These are phyloP conservation scores for Dothidotthia symphoricarpi DNA, from an alignment of 2,329 filamentous ascomycete genomes.

Conservation along the genomic window DNA sequence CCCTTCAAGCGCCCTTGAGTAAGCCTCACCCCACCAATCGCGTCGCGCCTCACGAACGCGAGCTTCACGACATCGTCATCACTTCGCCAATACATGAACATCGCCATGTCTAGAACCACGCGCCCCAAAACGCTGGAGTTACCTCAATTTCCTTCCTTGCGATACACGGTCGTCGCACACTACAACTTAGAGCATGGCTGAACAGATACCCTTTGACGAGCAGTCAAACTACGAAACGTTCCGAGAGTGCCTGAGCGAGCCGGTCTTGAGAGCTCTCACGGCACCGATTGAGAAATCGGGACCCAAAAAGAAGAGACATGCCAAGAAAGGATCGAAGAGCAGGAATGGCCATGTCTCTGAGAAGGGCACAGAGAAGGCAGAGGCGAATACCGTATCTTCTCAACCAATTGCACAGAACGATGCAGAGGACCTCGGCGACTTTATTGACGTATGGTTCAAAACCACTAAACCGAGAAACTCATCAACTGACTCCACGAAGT, in stretches of 20 bases:
- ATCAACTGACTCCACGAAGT: conserved; percentile 44
- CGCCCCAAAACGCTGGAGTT: not conserved
- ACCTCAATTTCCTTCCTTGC: no score
- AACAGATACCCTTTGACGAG: conserved; percentile 38
- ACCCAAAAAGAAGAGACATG: conserved; percentile 45
- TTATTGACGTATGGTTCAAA: conserved; percentile 61
- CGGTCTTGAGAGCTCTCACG: conserved; percentile 63
- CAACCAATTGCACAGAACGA: conserved; percentile 31
- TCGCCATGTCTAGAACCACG: conserved; percentile 10
- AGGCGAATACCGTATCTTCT: not conserved
- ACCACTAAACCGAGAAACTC: not conserved
- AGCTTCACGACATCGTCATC: conserved; percentile 23
- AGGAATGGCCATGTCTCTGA: conserved; percentile 11
- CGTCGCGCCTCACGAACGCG: conserved; percentile 16
- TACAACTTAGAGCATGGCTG: conserved; percentile 24
- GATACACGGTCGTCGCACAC: not conserved
- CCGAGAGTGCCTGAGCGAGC: conserved; percentile 69
- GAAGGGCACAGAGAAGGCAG: conserved; percentile 6
- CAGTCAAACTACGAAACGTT: conserved; percentile 65
- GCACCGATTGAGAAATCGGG: conserved; percentile 44
- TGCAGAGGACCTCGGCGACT: conserved; percentile 72
- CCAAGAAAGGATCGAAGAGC: conserved; percentile 34
- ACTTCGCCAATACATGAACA: conserved; percentile 15
- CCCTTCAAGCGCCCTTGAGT: conserved; percentile 15
- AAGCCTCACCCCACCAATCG: conserved; percentile 12